Evolutionary conservation across 2,329 filamentous ascomycete genomes (phyloP).

Genomic region (Fusarium sp.): DNA sequence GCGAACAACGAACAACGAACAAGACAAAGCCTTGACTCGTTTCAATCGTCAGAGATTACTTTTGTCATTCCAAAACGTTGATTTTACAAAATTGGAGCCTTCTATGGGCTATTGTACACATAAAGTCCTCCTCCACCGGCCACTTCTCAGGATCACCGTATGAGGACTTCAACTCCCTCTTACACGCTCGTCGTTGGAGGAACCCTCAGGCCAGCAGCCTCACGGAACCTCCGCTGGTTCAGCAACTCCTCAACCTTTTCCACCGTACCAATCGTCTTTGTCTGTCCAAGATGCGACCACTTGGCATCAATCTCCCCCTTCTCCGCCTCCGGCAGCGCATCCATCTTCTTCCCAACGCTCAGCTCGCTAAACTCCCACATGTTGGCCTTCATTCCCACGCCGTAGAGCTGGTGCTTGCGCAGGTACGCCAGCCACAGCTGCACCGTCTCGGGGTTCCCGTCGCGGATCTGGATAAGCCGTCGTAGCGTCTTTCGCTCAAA

Average conservation of each 20-base stretch:
- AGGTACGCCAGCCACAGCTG: slow-evolving; percentile 93
- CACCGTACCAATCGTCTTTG: slow-evolving; percentile 58
- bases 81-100: slow-evolving; percentile 37
- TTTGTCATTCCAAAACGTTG: slow-evolving; percentile 18
- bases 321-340: slow-evolving; percentile 32
- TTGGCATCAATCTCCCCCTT: slow-evolving; percentile 55
- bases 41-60: neutral
- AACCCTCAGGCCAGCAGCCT: slow-evolving; percentile 45
- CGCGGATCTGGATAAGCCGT: slow-evolving; percentile 89
- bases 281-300: slow-evolving; percentile 66
- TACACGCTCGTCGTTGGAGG: slow-evolving; percentile 36
- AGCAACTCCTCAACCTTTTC: slow-evolving; percentile 68
- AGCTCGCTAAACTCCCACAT: slow-evolving; percentile 86
- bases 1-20: neutral
- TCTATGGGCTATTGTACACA: slow-evolving; percentile 40
- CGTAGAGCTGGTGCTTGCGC: slow-evolving; percentile 90
- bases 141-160: slow-evolving; percentile 1
- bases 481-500: slow-evolving; percentile 91
- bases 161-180: neutral
- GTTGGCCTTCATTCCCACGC: slow-evolving; percentile 99
- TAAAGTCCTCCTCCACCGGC: slow-evolving; percentile 17
- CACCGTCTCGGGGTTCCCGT: slow-evolving; percentile 88
- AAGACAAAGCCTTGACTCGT: neutral
- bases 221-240: slow-evolving; percentile 59
- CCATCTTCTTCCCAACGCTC: slow-evolving; percentile 53